Evolutionary conservation across 257 asterid species (phyloP), one percentile per base, ranked within the genome.

Genomic region (Primulina huaijiensis): DNA sequence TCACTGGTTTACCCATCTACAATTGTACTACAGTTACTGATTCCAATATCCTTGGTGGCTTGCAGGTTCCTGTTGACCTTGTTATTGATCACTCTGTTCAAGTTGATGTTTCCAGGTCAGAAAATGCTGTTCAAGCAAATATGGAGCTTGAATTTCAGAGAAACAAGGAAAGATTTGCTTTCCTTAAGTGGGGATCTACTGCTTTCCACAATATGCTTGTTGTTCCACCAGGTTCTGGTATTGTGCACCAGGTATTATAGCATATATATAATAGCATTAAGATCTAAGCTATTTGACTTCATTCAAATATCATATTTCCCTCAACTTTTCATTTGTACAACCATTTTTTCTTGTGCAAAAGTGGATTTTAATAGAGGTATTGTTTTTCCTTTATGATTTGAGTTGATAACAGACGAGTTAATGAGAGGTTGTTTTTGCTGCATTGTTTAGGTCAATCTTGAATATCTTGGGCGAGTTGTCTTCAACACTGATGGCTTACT

Each of bases 211-310:
- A 93, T 75, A 93, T 92, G 97, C 98, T 92, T 75, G 98, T 90
- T 76, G 98, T 93, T 72, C 98, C 98, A 7, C 98, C 98, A 8
- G 98, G 97, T 10, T 93, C 98, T 75, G 98, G 98, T 78, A 90
- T 92, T 30, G 98, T 92, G 46, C 97, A 90, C 83, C 97, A 90
- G 97, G 98, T 90, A 85, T 66, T 53, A 68, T 52, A 67, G 19
- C 67, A 33, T 73, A 62, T 78, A 64, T 21, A 12, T n/a, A 52
- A 71, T 53, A 50, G 57, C 64, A 53, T 43, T 55, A 16, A 40
- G 50, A 40, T 40, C 9, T 35, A 35, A 33, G 62, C 52, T 37
- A 56, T 61, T 64, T 37, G 61, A 58, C 33, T 50, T 62, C 60
- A 46, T 27, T 23, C 70, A 34, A 14, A 16, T 16, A 34, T 66